Base-by-base conservation (phyloP, 495 filamentous ascomycete genomes). In the Trichoderma reesei region DNA sequence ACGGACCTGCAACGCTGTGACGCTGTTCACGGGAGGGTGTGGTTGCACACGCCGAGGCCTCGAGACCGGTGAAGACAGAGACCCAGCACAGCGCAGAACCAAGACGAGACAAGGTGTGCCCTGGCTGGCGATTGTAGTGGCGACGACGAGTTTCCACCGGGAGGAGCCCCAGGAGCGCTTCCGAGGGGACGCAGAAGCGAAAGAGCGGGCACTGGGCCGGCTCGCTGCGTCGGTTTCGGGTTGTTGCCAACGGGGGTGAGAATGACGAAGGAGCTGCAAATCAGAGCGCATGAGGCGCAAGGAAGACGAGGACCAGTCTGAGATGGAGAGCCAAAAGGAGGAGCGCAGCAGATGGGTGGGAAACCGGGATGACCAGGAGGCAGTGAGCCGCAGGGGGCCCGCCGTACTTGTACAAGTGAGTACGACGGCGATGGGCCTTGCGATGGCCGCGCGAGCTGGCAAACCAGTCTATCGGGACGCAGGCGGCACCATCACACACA, bases 381-480 rank as follows among this genome's bases (percentile, higher is more conserved):
- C 51, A 33, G 51, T 56, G 51, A 33, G 5, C 26, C 51, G 31
- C 51, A 56, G 51, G 51, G 48, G 51, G 51, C 11, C 38, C 38
- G 38, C 51, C 51, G 51, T 56, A 56, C 26, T 34, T 34, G 51
- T 56, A 56, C 51, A 56, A 56, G 51, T 56, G 18, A 34, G 26
- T 31, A 56, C 11, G 51, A 5, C 41, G 13, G 16, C 13, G 41
- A n/a, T 14, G 44, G 16, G 18, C 26, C 26, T 26, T 26, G 26
- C 44, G 44, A 48, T 48, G 44, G 16, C 44, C 44, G 31, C 6
- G 51, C 33, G 9, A 26, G 20, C 51, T 34, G 20, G 20, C 51
- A 33, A 10, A 33, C 51, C 51, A 13, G 8, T 34, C 20, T 56
- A 56, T 56, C 26, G 51, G 51, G 51, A 56, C 51, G 20, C 26